Percentiles rank a stretch among this genome's conserved stretches.
These are phyloP conservation scores for Sextonia rubra DNA, from an alignment of 164 flowering plant species.

Conservation along the genomic window DNA sequence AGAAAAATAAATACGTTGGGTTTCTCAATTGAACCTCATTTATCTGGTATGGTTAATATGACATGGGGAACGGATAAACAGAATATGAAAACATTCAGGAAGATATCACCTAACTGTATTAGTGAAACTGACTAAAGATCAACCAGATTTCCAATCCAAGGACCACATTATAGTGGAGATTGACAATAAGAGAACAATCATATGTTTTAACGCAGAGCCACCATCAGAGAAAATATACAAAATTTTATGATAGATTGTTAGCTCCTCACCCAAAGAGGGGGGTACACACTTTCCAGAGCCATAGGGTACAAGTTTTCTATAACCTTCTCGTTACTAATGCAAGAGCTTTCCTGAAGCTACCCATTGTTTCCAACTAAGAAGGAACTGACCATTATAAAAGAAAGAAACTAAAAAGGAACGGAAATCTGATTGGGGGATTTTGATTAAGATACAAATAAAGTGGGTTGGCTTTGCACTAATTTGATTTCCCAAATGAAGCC, in stretches of 20 bases:
- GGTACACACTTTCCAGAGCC: not conserved
- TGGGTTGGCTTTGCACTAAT: conserved; percentile 10
- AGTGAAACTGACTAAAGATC: not conserved
- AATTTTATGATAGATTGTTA: not conserved
- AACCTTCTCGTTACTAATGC: not conserved
- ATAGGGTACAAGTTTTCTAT: not conserved
- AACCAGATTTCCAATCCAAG: not conserved
- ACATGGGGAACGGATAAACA: too few relatives aligned
- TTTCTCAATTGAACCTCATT: too few relatives aligned
- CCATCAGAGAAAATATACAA: not conserved
- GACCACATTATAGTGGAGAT: not conserved
- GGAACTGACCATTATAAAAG: not conserved
- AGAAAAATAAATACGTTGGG: too few relatives aligned
- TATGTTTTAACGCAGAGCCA: not conserved
- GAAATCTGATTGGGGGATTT: not conserved
- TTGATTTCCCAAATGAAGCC: not conserved
- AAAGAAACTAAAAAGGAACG: not conserved
- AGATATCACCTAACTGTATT: too few relatives aligned
- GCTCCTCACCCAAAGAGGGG: not conserved
- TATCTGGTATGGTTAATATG: too few relatives aligned
- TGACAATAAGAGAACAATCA: not conserved
- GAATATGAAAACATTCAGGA: too few relatives aligned
- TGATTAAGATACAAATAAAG: conserved; percentile 7
- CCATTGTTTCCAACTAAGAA: not conserved
- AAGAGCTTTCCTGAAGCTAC: too few relatives aligned